A percentile compares a stretch with the other conserved stretches of the same genome.
phyloP scores from a whole-genome alignment of 148 eudicot species.

The Rhododendron molle region DNA sequence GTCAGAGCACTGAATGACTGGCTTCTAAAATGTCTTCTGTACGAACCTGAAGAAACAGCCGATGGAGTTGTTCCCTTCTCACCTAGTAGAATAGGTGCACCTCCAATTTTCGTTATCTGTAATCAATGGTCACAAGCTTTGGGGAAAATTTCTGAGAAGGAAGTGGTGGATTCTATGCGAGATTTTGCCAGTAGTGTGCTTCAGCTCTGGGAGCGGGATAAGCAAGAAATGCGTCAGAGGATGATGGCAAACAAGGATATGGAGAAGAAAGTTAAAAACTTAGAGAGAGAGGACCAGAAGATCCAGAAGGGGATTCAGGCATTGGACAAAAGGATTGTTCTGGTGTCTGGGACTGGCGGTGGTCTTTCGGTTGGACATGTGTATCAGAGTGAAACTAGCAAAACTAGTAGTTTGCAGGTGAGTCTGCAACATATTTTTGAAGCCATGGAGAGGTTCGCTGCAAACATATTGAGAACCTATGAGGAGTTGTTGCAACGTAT shows the following conservation, averaged over 20 bases:
- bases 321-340: slow-evolving; percentile 58
- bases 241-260: slow-evolving; percentile 48
- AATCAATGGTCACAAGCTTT: slow-evolving; percentile 82
- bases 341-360: slow-evolving; percentile 37
- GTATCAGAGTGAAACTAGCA: slow-evolving; percentile 86
- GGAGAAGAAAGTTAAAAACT: slow-evolving; percentile 63
- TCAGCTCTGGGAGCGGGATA: slow-evolving; percentile 78
- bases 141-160: slow-evolving; percentile 74
- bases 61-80: slow-evolving; percentile 90
- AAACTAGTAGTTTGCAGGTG: slow-evolving; percentile 53
- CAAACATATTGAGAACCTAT: slow-evolving; percentile 58
- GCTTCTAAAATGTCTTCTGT: slow-evolving; percentile 69
- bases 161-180: slow-evolving; percentile 72
- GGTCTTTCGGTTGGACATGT: slow-evolving; percentile 53
- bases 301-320: slow-evolving; percentile 80
- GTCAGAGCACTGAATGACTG: slow-evolving; percentile 66
- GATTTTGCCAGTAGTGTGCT: slow-evolving; percentile 57
- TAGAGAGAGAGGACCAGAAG: slow-evolving; percentile 73
- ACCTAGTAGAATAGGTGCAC: slow-evolving; percentile 89
- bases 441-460: slow-evolving; percentile 75
- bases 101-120: slow-evolving; percentile 78
- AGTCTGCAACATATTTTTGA: slow-evolving; percentile 67
- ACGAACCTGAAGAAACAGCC: slow-evolving; percentile 73
- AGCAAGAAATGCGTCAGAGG: slow-evolving; percentile 63
- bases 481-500: slow-evolving; percentile 75